A percentile compares a stretch with the other conserved stretches of the same genome.
Conservation (phyloP, 352 stramenopile genomes). For the Phytopythium montanum region DNA sequence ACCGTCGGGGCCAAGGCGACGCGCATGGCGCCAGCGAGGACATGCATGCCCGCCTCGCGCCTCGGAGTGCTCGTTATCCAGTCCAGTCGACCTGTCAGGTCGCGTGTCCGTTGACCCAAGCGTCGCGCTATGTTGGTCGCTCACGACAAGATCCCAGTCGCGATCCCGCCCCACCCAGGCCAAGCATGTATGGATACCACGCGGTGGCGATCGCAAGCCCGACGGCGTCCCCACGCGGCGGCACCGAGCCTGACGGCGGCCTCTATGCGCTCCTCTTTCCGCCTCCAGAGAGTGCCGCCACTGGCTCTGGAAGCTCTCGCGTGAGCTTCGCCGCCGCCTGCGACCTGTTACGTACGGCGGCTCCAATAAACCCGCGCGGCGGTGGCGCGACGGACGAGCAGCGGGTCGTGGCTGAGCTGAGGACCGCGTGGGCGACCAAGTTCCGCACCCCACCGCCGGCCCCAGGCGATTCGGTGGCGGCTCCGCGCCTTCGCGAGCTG, state of each 20-base stretch:
- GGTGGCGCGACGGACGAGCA: slow-evolving; percentile 39
- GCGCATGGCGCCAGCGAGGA: slow-evolving; percentile 32
- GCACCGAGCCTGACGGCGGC: slow-evolving; percentile 18
- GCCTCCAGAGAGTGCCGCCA: slow-evolving; percentile 14
- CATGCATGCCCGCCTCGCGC: slow-evolving; percentile 30
- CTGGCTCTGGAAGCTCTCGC: slow-evolving; percentile 15
- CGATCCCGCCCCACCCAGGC: background rate
- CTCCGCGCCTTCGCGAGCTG: slow-evolving; percentile 56
- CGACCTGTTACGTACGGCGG: slow-evolving; percentile 46
- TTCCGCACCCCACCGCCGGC: slow-evolving; percentile 54
- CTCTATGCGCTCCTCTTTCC: slow-evolving; percentile 78
- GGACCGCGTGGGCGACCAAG: slow-evolving; percentile 50
- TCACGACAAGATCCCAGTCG: slow-evolving; percentile 6
- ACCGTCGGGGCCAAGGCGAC: slow-evolving; percentile 16
- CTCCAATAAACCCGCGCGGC: slow-evolving; percentile 6
- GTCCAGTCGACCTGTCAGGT: too few relatives aligned
- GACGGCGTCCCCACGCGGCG: slow-evolving; percentile 36
- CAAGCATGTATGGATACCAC: slow-evolving; percentile 40
- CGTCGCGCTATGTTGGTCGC: slow-evolving; percentile 11
- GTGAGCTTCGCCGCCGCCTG: slow-evolving; percentile 48
- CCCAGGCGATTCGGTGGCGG: slow-evolving; percentile 43
- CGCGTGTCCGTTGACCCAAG: slow-evolving; percentile 2
- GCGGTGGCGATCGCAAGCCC: slow-evolving; percentile 44
- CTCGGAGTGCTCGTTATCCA: background rate
- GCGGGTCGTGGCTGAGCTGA: slow-evolving; percentile 44